A percentile compares a stretch with the other conserved stretches of the same genome.
These are phyloP conservation scores for Haberlea rhodopensis DNA, from an alignment of 257 asterid genomes.

Conservation along the genomic window DNA sequence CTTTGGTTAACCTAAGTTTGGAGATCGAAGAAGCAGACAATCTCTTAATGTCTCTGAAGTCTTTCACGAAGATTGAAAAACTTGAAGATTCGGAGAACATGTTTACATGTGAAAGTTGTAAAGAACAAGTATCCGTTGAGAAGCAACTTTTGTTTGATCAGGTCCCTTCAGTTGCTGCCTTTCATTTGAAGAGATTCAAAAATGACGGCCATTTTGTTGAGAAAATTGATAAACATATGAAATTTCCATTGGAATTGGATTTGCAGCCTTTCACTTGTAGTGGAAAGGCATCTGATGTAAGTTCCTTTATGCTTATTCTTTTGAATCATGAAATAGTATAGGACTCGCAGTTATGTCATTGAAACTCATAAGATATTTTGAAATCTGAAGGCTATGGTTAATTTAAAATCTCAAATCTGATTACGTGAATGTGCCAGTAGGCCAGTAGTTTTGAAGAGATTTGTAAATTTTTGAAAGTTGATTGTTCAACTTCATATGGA, in stretches of 20 bases:
- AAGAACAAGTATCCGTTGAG: constrained; percentile 72
- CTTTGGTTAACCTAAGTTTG: constrained; percentile 78
- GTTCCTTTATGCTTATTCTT: constrained; percentile 27
- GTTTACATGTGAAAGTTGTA: constrained; percentile 79
- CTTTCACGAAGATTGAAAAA: constrained; percentile 84
- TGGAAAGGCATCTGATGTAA: constrained; percentile 43
- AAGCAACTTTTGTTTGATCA: constrained; percentile 74
- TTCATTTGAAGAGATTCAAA: constrained; percentile 90
- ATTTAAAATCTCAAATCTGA: not conserved
- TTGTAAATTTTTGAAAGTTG: not conserved
- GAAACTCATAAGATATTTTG: not conserved
- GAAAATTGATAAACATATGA: constrained; percentile 74
- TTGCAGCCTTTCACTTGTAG: constrained; percentile 52
- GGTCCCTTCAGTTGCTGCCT: constrained; percentile 64
- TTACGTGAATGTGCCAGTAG: not conserved
- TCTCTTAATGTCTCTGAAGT: constrained; percentile 63
- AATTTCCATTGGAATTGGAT: constrained; percentile 73
- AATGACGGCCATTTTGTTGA: constrained; percentile 70
- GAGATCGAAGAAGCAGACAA: constrained; percentile 72
- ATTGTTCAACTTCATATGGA: not conserved
- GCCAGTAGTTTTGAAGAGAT: constrained; percentile 1
- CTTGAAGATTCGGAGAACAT: constrained; percentile 74
- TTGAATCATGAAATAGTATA: constrained; percentile 4
- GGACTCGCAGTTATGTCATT: not conserved
- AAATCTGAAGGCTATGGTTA: not conserved